Conservation (phyloP, 495 filamentous ascomycete genomes). For the Aspergillus leporis region DNA sequence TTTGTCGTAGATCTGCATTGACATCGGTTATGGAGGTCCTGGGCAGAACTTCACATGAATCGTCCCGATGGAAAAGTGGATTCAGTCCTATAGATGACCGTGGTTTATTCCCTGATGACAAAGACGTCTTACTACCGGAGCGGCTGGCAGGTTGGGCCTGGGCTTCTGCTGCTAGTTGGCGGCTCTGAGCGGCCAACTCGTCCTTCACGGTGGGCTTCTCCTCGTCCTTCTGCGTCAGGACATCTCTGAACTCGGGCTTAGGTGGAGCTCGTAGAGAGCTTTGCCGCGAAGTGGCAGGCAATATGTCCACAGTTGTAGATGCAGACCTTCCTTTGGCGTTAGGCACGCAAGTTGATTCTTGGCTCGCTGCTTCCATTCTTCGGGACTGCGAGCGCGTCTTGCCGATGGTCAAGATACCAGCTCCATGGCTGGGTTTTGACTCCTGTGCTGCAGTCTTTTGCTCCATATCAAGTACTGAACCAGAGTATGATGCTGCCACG, state of each 20-base stretch:
- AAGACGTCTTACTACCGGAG: slow-evolving; percentile 34
- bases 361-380: slow-evolving; percentile 35
- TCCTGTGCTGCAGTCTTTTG: slow-evolving; percentile 27
- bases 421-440: slow-evolving; percentile 33
- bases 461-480: slow-evolving; percentile 34
- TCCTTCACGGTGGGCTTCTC: slow-evolving; percentile 7
- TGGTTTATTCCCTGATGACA: slow-evolving; percentile 29
- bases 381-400: slow-evolving; percentile 52
- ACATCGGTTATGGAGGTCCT: slow-evolving; percentile 43
- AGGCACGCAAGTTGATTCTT: slow-evolving; percentile 19
- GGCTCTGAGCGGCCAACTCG: slow-evolving; percentile 7
- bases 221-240: slow-evolving; percentile 2
- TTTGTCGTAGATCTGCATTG: slow-evolving; percentile 41
- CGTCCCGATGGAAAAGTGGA: slow-evolving; percentile 41
- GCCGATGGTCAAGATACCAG: slow-evolving; percentile 39
- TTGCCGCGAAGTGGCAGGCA: slow-evolving; percentile 13
- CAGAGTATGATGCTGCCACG: slow-evolving; percentile 39
- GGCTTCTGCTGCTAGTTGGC: slow-evolving; percentile 14
- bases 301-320: slow-evolving; percentile 25
- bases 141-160: slow-evolving; percentile 26
- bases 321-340: slow-evolving; percentile 26
- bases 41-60: slow-evolving; percentile 38
- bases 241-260: slow-evolving; percentile 12
- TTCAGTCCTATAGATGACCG: slow-evolving; percentile 42
- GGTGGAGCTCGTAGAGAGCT: slow-evolving; percentile 7